Percentiles rank a stretch among this genome's conserved stretches.
These are phyloP conservation scores for Tolypocladium nubicola DNA, from an alignment of 2,329 filamentous ascomycete genomes.

Conservation along the genomic window DNA sequence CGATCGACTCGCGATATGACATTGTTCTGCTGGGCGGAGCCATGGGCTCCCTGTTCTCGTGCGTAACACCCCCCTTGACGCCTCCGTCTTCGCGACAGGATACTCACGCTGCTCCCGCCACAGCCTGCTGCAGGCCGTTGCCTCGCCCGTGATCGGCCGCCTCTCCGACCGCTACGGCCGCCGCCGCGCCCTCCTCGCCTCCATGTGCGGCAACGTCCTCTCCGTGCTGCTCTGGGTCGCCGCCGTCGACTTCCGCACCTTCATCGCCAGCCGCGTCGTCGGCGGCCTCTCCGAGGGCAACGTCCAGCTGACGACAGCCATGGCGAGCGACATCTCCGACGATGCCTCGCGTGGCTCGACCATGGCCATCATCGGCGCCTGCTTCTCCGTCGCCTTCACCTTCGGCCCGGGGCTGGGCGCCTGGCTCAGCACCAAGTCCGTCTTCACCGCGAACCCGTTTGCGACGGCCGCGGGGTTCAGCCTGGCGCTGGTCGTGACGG, in stretches of 20 bases:
- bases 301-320: constrained; percentile 89
- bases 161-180: constrained; percentile 85
- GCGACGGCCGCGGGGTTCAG: constrained; percentile 86
- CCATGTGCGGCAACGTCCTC: constrained; percentile 87
- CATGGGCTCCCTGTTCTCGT: constrained; percentile 81
- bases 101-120: neutral
- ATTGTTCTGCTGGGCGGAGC: constrained; percentile 92
- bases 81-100: neutral
- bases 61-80: constrained; percentile 10
- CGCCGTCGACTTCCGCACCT: constrained; percentile 90
- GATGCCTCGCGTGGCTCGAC: constrained; percentile 75
- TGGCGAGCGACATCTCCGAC: constrained; percentile 91
- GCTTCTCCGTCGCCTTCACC: constrained; percentile 95
- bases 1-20: constrained; percentile 94
- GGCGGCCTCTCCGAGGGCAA: constrained; percentile 95
- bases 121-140: constrained; percentile 81
- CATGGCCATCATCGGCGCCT: constrained; percentile 92
- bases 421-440: constrained; percentile 65
- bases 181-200: constrained; percentile 74
- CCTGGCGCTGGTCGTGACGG: constrained; percentile 69
- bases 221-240: constrained; percentile 91
- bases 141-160: constrained; percentile 80
- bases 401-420: constrained; percentile 90
- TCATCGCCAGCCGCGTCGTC: constrained; percentile 84
- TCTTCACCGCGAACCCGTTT: constrained; percentile 82